Evolutionary conservation across 495 filamentous ascomycete genomes (phyloP), one percentile per base, ranked within the genome.

Genomic region (Thozetella sp.): DNA sequence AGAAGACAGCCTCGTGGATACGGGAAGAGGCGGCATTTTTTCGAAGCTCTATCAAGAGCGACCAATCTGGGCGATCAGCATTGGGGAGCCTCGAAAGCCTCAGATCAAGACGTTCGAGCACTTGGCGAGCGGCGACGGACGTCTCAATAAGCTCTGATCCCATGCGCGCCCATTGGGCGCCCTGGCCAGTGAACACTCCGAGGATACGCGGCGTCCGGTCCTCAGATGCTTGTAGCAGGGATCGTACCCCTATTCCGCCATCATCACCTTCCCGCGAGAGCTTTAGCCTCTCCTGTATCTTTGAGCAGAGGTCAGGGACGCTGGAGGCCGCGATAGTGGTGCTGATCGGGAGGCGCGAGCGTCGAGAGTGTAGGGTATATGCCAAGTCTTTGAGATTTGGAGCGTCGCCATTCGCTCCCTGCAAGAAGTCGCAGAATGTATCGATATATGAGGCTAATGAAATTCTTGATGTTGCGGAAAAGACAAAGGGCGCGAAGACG

Each of bases 131-230:
- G n/a, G 69, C 54, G 1, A 69, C 55, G 53, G 63, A 83, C 3
- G 55, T 67, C 22, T 26, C 40, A 11, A 83, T 57, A 20, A 87
- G 57, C 22, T 74, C 72, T 12, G 67, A 72, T 19, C 80, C 84
- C 86, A 90, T 90, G 9, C 70, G 69, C 4, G 82, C 71, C 83
- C 86, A 90, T 62, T 91, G 88, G 0, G 88, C 86, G n/a, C 89
- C 89, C 62, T 92, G 89, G 3, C 89, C 88, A 86, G 81, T 67
- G 0, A 88, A 84, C 0, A 78, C 70, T 23, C 70, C 54, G 50
- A 84, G 81, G 0, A 22, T 24, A 6, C 88, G 69, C 0, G 78
- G 80, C 2, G 77, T 55, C 2, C 66, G 59, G 17, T 55, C 57
- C 1, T 88, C 63, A 6, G 85, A 62, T 34, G 82, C 67, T 0